Evolutionary conservation across 2,329 filamentous ascomycete species (phyloP).

Genomic region (Verticillium dahliae): DNA sequence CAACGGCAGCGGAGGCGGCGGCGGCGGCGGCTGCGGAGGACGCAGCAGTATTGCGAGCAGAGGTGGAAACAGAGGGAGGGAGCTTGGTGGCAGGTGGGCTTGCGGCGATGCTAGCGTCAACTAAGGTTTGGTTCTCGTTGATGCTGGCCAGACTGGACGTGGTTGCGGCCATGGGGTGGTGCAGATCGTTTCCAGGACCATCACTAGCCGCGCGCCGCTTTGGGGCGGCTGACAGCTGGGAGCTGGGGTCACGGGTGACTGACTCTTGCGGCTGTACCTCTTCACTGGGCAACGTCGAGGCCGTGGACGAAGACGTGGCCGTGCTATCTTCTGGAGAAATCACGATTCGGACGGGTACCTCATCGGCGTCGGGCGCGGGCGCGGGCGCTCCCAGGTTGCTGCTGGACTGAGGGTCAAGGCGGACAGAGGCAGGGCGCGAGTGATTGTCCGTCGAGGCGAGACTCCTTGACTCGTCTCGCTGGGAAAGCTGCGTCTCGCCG

Average conservation of each 20-base stretch:
- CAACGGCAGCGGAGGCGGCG: not conserved
- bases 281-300: not conserved
- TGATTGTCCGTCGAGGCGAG: slow-evolving; percentile 10
- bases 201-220: slow-evolving; percentile 13
- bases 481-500: slow-evolving; percentile 16
- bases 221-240: slow-evolving; percentile 8
- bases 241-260: slow-evolving; percentile 4
- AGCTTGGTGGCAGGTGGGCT: not conserved
- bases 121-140: slow-evolving; percentile 8
- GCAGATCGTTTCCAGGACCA: slow-evolving; percentile 27
- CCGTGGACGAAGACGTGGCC: not conserved
- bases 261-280: slow-evolving; percentile 5
- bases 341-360: slow-evolving; percentile 5
- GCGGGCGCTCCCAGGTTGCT: not conserved
- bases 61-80: not conserved
- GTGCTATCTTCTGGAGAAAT: slow-evolving; percentile 6
- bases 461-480: slow-evolving; percentile 17
- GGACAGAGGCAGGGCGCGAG: slow-evolving; percentile 7
- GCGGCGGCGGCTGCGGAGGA: not conserved
- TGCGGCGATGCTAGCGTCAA: not conserved
- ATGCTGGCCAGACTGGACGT: slow-evolving; percentile 10
- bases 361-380: not conserved
- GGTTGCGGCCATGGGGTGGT: slow-evolving; percentile 11
- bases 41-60: not conserved
- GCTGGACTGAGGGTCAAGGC: slow-evolving; percentile 6